Evolutionary conservation across 1,284 basidiomycete genomes (phyloP), one percentile per base, ranked within the genome.

Genomic region (Pholiota adiposa): DNA sequence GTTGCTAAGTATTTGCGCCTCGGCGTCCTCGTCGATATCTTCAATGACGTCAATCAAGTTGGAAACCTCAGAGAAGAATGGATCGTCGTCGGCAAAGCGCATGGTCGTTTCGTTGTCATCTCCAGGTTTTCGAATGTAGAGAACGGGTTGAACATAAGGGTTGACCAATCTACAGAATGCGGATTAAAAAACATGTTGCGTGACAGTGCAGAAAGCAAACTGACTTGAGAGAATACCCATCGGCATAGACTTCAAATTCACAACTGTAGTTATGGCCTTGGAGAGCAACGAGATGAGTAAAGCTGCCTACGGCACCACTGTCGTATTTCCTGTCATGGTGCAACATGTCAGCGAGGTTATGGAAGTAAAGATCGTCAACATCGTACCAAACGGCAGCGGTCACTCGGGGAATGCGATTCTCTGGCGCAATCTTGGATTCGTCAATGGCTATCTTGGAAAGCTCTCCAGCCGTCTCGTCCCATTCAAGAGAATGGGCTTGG

Each of bases 181-280:
- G n/a, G 19, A 43, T 56, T 52, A 63, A 59, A 52, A 34, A 58
- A 33, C 16, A 46, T 46, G 41, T 38, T 19, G 29, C 11, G 11
- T n/a, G n/a, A n/a, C n/a, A n/a, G 44, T 55, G 36, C 16, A 38
- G 38, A 40, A 48, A 61, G n/a, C n/a, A n/a, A n/a, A 68, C 75
- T 46, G 67, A 91, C 90, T 90, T 92, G 65, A 92, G 80, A 66
- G 79, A 81, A 75, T 92, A 95, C 9, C 95, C 96, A 73, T 97
- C 96, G 31, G 92, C 92, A 76, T 89, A 93, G 31, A 96, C 88
- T 73, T 96, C 95, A 50, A 97, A 81, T 77, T 97, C 95, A 73
- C 95, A 97, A 68, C 90, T 92, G 77, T 97, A 97, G 74, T 94
- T 88, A 65, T 83, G 87, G 54, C 94, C 96, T 73, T 97, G 96